Evolutionary conservation across 75 land plant species (phyloP).

Genomic region (Adiantum capillusveneris): DNA sequence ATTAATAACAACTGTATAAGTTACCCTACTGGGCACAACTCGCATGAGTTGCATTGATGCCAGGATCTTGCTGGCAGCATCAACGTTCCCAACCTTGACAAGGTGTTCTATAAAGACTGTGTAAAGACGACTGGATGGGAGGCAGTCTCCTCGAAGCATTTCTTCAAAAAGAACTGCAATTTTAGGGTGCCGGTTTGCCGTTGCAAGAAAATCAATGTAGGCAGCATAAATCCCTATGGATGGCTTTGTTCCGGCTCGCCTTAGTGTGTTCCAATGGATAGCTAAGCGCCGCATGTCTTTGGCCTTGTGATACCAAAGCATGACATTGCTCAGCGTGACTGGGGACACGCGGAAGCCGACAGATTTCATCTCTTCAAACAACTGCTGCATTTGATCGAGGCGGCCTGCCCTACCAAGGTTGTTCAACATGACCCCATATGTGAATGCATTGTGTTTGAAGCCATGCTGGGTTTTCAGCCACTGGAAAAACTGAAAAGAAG

Average conservation of each 20-base stretch:
- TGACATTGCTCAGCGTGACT: background rate
- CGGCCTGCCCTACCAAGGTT: background rate
- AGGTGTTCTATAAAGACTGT: conserved; percentile 2
- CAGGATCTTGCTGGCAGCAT: background rate
- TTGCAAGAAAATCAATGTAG: conserved; percentile 2
- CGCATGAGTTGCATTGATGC: background rate
- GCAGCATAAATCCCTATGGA: background rate
- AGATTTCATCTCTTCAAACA: conserved; percentile 3
- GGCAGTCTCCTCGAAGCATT: background rate
- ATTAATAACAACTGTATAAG: background rate
- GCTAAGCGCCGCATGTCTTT: background rate
- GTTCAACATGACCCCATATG: conserved; percentile 2
- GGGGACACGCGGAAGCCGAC: background rate
- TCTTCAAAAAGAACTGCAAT: background rate
- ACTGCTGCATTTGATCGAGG: background rate
- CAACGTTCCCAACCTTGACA: background rate
- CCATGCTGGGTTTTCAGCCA: background rate
- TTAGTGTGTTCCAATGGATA: no score
- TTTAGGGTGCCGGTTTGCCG: background rate
- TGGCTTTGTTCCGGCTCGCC: no score
- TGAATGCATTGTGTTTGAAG: background rate
- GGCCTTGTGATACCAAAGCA: conserved; percentile 1
- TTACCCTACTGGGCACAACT: background rate
- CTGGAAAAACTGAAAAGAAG: background rate
- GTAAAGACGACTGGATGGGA: background rate